These are phyloP conservation scores for Aspergillus glaucus DNA, from an alignment of 2,329 filamentous ascomycete genomes.

Conservation along the genomic window DNA sequence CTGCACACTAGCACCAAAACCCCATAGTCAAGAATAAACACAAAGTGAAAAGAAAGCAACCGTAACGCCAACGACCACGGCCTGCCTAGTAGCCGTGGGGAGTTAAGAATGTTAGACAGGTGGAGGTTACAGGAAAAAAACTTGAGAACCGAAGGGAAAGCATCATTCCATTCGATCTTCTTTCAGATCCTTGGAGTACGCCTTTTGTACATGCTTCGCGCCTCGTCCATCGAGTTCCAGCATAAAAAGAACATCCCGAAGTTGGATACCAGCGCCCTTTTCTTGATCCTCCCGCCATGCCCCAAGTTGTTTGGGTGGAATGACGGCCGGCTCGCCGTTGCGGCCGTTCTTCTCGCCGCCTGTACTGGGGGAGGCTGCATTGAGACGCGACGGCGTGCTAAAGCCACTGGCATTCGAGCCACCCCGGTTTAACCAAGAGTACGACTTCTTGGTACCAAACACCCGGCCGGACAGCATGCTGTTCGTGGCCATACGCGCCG, in stretches of 20 bases:
- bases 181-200: constrained; percentile 37
- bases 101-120: constrained; percentile 4
- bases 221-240: constrained; percentile 68
- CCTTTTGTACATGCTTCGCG: constrained; percentile 38
- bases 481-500: constrained; percentile 69
- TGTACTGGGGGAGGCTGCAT: constrained; percentile 22
- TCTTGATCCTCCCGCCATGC: constrained; percentile 71
- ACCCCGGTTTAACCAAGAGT: constrained; percentile 42
- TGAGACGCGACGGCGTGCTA: constrained; percentile 30
- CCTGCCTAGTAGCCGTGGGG: constrained; percentile 7
- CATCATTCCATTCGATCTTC: constrained; percentile 32
- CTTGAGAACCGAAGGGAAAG: background rate
- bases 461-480: constrained; percentile 48
- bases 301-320: constrained; percentile 58
- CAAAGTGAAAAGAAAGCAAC: background rate
- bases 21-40: too few relatives aligned
- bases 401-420: constrained; percentile 30
- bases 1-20: background rate
- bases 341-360: constrained; percentile 25
- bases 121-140: background rate
- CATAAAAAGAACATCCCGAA: constrained; percentile 73
- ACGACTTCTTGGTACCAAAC: constrained; percentile 43
- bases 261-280: constrained; percentile 71
- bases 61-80: background rate
- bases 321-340: constrained; percentile 27